phyloP scores from a whole-genome alignment of 2,329 filamentous ascomycete genomes.

The Neonectria neomacrospora region DNA sequence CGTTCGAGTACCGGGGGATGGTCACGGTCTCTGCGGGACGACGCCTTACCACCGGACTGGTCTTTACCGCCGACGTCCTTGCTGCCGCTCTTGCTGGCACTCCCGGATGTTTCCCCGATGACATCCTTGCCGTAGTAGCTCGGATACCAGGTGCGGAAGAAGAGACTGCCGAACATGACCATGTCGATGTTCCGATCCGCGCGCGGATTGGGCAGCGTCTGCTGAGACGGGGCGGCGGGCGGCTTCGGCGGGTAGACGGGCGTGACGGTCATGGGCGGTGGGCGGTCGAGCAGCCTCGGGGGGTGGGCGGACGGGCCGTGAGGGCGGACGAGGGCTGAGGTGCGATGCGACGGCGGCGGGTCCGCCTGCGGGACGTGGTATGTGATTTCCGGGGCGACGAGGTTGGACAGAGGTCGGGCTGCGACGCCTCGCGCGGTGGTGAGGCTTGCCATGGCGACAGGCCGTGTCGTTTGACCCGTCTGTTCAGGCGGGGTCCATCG shows the following conservation, averaged over 20 bases:
- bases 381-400: constrained; percentile 55
- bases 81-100: constrained; percentile 43
- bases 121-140: constrained; percentile 86
- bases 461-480: constrained; percentile 31
- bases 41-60: constrained; percentile 40
- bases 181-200: constrained; percentile 84
- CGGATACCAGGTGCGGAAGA: constrained; percentile 92
- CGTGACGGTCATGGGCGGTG: constrained; percentile 45
- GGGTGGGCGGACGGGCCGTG: constrained; percentile 49
- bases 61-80: constrained; percentile 47
- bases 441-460: constrained; percentile 40
- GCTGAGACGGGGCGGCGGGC: constrained; percentile 22
- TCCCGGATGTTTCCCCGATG: constrained; percentile 60
- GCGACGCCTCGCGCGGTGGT: constrained; percentile 25
- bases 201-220: constrained; percentile 47
- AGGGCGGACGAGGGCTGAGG: constrained; percentile 49
- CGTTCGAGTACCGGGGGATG: constrained; percentile 66
- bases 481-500: constrained; percentile 44
- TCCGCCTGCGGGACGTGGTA: constrained; percentile 53
- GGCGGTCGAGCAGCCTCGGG: constrained; percentile 46
- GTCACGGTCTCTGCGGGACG: constrained; percentile 51
- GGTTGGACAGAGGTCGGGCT: constrained; percentile 46
- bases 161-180: constrained; percentile 84
- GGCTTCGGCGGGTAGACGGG: constrained; percentile 52
- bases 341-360: constrained; percentile 36